These are phyloP conservation scores for Melanogaster broomeanus DNA, from an alignment of 768 basidiomycete genomes.

Conservation along the genomic window DNA sequence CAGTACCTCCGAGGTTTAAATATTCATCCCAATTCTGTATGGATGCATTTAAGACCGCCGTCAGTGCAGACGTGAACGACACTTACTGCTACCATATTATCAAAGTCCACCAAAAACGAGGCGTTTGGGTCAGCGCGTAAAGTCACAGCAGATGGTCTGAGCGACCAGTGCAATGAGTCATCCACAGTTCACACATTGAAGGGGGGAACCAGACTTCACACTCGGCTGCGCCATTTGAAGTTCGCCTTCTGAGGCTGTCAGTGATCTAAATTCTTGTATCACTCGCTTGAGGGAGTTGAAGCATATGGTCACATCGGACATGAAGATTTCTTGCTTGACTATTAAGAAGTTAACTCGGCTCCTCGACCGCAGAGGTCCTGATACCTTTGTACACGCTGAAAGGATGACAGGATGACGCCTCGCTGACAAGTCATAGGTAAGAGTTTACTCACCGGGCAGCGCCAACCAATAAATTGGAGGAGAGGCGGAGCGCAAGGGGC, in stretches of 20 bases:
- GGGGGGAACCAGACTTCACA: constrained; percentile 49
- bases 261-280: constrained; percentile 61
- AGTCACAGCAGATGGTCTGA: constrained; percentile 53
- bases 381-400: constrained; percentile 52
- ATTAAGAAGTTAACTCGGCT: constrained; percentile 1
- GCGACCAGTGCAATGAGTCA: neutral
- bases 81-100: constrained; percentile 63
- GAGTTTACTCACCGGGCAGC: constrained; percentile 68
- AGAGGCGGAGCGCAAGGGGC: constrained; percentile 82
- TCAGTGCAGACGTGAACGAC: neutral
- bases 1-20: constrained; percentile 48
- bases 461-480: constrained; percentile 88
- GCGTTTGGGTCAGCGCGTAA: constrained; percentile 51
- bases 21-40: constrained; percentile 65
- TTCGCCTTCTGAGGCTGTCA: constrained; percentile 46
- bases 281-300: constrained; percentile 79
- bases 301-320: constrained; percentile 78
- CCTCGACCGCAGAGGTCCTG: neutral
- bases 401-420: constrained; percentile 2
- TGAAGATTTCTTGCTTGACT: constrained; percentile 87
- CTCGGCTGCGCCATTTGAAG: constrained; percentile 73
- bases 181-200: neutral
- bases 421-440: neutral
- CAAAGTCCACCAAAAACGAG: constrained; percentile 58
- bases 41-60: neutral